A percentile compares a stretch with the other conserved stretches of the same genome.
Evolutionary conservation across 495 filamentous ascomycete species (phyloP).

Genomic region (Lasiosphaeria ovina): DNA sequence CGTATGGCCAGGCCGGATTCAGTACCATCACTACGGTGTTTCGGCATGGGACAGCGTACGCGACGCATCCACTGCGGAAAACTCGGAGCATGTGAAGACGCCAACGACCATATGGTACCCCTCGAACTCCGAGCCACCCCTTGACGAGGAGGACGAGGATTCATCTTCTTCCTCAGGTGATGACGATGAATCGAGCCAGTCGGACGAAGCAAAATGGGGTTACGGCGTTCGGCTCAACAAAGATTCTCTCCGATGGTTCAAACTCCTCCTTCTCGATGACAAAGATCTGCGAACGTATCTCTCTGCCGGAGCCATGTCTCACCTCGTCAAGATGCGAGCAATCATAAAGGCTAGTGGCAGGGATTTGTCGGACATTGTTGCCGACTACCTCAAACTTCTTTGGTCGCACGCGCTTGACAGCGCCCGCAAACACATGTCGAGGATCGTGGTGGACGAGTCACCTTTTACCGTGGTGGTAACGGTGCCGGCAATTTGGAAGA

Average conservation of each 20-base stretch:
- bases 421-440: background rate
- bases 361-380: slow-evolving; percentile 5
- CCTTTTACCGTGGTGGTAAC: slow-evolving; percentile 7
- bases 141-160: background rate
- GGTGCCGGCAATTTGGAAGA: slow-evolving; percentile 6
- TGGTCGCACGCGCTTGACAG: slow-evolving; percentile 1
- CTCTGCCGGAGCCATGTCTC: slow-evolving; percentile 1
- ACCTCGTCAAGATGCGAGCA: slow-evolving; percentile 6
- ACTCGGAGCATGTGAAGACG: background rate
- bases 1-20: slow-evolving; percentile 1
- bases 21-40: background rate
- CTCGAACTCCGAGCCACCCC: background rate
- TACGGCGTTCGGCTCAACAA: background rate
- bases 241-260: slow-evolving; percentile 3
- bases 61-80: background rate
- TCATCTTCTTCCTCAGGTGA: background rate
- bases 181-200: background rate
- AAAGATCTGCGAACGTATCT: slow-evolving; percentile 2
- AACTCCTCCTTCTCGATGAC: slow-evolving; percentile 8
- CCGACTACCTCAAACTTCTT: slow-evolving; percentile 3
- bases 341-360: slow-evolving; percentile 2
- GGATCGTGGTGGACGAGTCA: background rate
- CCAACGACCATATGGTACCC: background rate
- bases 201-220: background rate
- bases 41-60: background rate